Percentiles rank a stretch among this genome's conserved stretches.
Evolutionary conservation across 176 grass and related monocot genomes (phyloP).

Genomic region (Dendrocalamus sinicus): DNA sequence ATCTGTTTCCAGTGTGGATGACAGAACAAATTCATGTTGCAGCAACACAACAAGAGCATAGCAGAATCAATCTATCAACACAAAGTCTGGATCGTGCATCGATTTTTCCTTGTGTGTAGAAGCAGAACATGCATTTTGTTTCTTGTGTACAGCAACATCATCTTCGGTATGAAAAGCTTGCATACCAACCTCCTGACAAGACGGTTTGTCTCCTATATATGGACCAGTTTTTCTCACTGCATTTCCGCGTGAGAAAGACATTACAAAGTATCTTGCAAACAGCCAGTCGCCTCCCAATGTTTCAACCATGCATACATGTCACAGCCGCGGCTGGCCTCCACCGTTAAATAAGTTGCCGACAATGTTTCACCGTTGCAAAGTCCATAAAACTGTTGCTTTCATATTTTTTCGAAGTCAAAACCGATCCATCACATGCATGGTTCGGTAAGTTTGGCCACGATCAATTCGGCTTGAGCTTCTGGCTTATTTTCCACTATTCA

Average conservation of each 20-base stretch:
- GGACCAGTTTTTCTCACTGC: background rate
- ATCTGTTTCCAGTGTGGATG: constrained; percentile 20
- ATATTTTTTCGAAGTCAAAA: background rate
- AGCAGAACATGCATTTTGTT: background rate
- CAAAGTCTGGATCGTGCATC: background rate
- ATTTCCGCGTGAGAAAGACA: background rate
- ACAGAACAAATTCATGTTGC: constrained; percentile 26
- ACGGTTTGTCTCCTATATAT: background rate
- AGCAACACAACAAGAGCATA: background rate
- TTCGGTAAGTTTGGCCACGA: no score
- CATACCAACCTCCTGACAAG: background rate
- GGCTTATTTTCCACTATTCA: no score
- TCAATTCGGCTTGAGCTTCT: no score
- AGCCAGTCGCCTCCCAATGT: no score
- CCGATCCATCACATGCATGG: background rate
- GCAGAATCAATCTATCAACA: no score
- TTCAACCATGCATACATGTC: background rate
- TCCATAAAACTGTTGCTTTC: background rate
- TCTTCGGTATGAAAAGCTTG: background rate
- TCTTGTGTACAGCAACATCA: background rate
- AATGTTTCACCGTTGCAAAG: constrained; percentile 32
- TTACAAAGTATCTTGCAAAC: background rate
- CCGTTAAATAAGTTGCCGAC: constrained; percentile 33
- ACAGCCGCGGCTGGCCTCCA: background rate
- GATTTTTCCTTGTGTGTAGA: background rate